Evolutionary conservation across 345 rosid genomes (phyloP), one percentile per base, ranked within the genome.

Genomic region (Boechera retrofracta): DNA sequence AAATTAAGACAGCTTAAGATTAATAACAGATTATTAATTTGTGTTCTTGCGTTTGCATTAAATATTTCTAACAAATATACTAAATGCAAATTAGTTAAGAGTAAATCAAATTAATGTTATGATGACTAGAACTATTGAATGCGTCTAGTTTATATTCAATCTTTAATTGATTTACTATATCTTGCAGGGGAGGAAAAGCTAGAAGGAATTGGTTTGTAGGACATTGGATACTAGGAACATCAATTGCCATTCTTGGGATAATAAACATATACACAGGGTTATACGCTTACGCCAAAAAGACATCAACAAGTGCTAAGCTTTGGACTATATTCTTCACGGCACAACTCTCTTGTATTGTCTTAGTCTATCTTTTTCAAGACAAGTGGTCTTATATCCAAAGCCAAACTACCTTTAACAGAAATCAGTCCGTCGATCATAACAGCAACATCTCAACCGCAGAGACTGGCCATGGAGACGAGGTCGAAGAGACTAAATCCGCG

Each of bases 251-350:
- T 6, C 77, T 87, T 71, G 96, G 94, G 64, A 85, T 86, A 31
- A 77, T 94, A 63, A 91, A 91, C 88, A 84, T 90, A 72, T 94
- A 88, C 85, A 90, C 97, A 11, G 98, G 98, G 54, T 71, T 94
- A 56, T 64, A 81, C 13, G 98, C 97, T 35, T 91, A 89, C 80
- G 83, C 80, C 15, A 70, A 45, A 31, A 94, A 86, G 82, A 81
- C 93, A 68, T 77, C 80, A n/a, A 87, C 64, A 83, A 82, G 84
- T 44, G 62, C 29, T 26, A 74, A 56, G 63, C 74, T 81, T 55
- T 94, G 93, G 96, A 85, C 77, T 26, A 78, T 86, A 32, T 85
- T 90, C 73, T 94, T 94, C 91, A 94, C 97, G 4, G 83, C 83
- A 32, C 85, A 94, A 58, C 75, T 90, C 86, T 85, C 87, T 18